Evolutionary conservation across 2,329 filamentous ascomycete species (phyloP), one percentile per base, ranked within the genome.

Genomic region (Scedosporium apiospermum): DNA sequence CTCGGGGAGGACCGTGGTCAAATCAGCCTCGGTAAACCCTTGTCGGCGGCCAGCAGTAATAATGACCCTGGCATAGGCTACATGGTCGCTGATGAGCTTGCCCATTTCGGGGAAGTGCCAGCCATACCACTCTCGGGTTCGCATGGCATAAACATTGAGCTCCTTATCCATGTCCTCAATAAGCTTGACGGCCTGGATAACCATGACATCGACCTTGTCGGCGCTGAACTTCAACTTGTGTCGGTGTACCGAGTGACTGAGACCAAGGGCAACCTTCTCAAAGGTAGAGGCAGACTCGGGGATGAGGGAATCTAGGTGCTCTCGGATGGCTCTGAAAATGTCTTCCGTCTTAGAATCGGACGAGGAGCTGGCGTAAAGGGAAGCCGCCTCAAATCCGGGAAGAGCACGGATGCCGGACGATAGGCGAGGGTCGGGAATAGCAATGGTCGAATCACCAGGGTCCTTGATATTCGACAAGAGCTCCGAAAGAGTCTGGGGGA

Each of bases 31-130:
- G 66, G 86, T 81, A 65, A 89, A 89, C 72, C 91, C 92, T 67
- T 88, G 86, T 67, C 95, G 89, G 84, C 96, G 91, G 69, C 95
- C 95, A 80, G 96, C 90, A 67, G 88, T 85, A 60, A 96, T 79
- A 64, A 99, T 91, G 64, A 99, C 88, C 68, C 88, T 88, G 64
- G 93, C 88, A 74, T 96, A 99, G 67, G 93, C 93, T 66, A 96
- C 80, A 78, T 99, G 99, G 82, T 99, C 95, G 76, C 96, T 96
- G 69, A 97, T 83, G 72, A 98, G 96, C 79, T 93, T 93, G 72
- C 91, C 93, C 83, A 99, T 87, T 80, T 99, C 95, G 49, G 95
- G 95, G 81, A 98, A 99, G 78, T 98, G 95, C 95, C 95, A 99
- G 71, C 95, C 95, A 74, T 99, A 99, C 95, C 95, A 99, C 77